Evolutionary conservation across 2,329 filamentous ascomycete genomes (phyloP), one percentile per base, ranked within the genome.

Genomic region (Xylariaceae sp.): DNA sequence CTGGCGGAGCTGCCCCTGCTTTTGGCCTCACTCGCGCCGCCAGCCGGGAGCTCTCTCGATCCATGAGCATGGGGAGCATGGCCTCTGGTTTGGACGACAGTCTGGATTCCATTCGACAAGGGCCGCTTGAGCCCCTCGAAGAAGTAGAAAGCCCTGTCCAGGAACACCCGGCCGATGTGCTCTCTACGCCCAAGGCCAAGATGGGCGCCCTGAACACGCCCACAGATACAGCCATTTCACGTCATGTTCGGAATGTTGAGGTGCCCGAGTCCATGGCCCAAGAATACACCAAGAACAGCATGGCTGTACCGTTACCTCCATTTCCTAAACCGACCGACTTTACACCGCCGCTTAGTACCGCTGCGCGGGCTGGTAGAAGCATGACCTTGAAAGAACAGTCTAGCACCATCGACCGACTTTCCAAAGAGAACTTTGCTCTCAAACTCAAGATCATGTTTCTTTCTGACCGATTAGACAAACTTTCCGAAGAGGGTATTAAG

Each of bases 361-460:
- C 80, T 0, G 77, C 78, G 35, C 80, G 84, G 49, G 80, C 81
- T 50, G 86, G 86, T 17, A 86, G 83, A 69, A 90, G 85, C 66
- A 78, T 99, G 75, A 97, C 94, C 0, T 78, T 99, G 47, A 97
- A 97, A 73, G 94, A 99, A 74, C 94, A 99, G 74, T 96, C 93
- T 71, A 96, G 89, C 75, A 97, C 93, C 11, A 97, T 99, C 64
- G 94, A 99, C 74, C 87, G 92, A 60, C 81, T 97, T 1, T 95
- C 91, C 61, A 99, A 99, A 75, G 94, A 99, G 73, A 99, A 99
- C 65, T 99, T 97, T 72, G 93, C 97, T 72, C 78, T 97, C 57
- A 97, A 97, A 75, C 86, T 97, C 75, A 95, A 96, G 73, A 94
- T 97, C 65, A 95, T 97, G 80, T 99, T 97, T 71, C 82, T 99